These are phyloP conservation scores for Coniochaeta hoffmannii DNA, from an alignment of 2,329 filamentous ascomycete genomes.

Conservation along the genomic window DNA sequence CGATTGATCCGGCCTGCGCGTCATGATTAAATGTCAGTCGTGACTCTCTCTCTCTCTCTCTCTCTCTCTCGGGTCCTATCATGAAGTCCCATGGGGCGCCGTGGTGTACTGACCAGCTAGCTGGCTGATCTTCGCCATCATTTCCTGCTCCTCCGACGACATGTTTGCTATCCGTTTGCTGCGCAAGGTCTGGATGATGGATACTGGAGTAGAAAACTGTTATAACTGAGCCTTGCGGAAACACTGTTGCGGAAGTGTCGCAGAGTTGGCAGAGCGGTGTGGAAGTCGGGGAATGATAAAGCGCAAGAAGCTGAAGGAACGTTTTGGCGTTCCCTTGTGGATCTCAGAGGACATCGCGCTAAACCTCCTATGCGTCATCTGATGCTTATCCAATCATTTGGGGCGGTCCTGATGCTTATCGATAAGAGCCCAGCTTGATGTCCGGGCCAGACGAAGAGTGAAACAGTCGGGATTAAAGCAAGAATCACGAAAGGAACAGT, in stretches of 20 bases:
- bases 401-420: not conserved
- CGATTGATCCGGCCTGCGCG: constrained; percentile 67
- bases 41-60: no score
- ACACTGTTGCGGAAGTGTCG: not conserved
- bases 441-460: no score
- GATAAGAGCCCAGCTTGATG: not conserved
- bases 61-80: no score
- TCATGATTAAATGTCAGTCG: not conserved
- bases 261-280: not conserved
- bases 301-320: not conserved
- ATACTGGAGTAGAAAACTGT: not conserved
- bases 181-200: not conserved
- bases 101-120: constrained; percentile 35
- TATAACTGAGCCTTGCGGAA: not conserved
- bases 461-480: no score
- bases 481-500: no score
- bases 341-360: not conserved
- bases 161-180: constrained; percentile 17
- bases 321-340: not conserved
- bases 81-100: no score
- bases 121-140: constrained; percentile 46
- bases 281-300: not conserved
- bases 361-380: not conserved
- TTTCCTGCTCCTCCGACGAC: constrained; percentile 42
- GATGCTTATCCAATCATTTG: not conserved